Conservation (phyloP, 345 rosid species). For the Linum trigynum region DNA sequence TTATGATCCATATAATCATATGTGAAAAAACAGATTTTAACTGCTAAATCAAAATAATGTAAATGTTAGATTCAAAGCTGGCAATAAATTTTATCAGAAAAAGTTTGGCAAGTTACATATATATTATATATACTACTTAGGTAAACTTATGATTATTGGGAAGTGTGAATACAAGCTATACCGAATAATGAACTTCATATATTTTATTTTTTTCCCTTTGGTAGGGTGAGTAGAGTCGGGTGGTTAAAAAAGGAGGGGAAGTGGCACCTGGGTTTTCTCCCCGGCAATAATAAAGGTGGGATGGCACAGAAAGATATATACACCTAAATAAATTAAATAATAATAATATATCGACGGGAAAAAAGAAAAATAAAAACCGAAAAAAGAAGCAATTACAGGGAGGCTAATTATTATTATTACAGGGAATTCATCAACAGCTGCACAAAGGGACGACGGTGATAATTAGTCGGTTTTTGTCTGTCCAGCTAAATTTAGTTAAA, state of each 20-base stretch:
- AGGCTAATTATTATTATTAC: conserved; percentile 17
- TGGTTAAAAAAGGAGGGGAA: conserved; percentile 14
- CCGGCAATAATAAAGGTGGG: conserved; percentile 22
- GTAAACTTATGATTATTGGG: too few relatives aligned
- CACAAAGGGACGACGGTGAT: conserved; percentile 42
- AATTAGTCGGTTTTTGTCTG: conserved; percentile 41
- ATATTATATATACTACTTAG: too few relatives aligned
- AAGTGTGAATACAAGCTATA: too few relatives aligned
- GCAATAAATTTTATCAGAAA: too few relatives aligned
- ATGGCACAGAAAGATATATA: conserved; percentile 44
- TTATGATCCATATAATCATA: too few relatives aligned
- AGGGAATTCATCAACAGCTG: conserved; percentile 32
- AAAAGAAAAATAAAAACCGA: not conserved
- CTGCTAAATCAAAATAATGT: too few relatives aligned
- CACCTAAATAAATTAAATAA: not conserved
- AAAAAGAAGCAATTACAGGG: not conserved
- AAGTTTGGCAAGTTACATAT: too few relatives aligned
- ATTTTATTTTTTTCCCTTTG: too few relatives aligned
- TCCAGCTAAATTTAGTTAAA: conserved; percentile 45
- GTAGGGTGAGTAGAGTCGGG: conserved; percentile 10
- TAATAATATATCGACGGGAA: not conserved
- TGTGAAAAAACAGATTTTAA: too few relatives aligned
- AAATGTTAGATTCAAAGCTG: too few relatives aligned
- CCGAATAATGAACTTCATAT: too few relatives aligned
- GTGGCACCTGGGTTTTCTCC: conserved; percentile 13